Conservation (phyloP, 2,329 filamentous ascomycete genomes). For the Coleophoma cylindrospora region DNA sequence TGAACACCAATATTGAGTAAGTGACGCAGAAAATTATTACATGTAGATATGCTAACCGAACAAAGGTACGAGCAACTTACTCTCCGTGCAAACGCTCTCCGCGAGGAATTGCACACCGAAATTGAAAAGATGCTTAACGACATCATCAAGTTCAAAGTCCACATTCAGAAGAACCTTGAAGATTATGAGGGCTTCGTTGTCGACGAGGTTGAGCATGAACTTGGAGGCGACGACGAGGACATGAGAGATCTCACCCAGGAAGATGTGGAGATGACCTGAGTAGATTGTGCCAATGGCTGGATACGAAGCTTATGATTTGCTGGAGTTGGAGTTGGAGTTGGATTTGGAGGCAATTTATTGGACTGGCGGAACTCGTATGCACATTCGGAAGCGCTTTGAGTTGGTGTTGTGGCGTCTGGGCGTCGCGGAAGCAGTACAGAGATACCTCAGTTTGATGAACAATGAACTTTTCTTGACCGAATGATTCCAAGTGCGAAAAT, state of each 20-base stretch:
- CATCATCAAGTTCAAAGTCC: conserved; percentile 97
- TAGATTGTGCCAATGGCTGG: too few relatives aligned
- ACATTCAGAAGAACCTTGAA: conserved; percentile 87
- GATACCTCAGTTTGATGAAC: not conserved
- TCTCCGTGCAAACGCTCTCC: conserved; percentile 73
- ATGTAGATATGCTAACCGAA: conserved; percentile 10
- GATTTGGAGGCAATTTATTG: too few relatives aligned
- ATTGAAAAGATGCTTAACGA: conserved; percentile 95
- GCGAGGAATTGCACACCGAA: conserved; percentile 97
- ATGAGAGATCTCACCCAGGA: conserved; percentile 44
- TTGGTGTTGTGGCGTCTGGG: too few relatives aligned
- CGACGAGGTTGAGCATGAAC: conserved; percentile 84
- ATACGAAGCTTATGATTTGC: not conserved
- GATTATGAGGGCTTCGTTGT: conserved; percentile 92
- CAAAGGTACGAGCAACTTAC: conserved; percentile 83
- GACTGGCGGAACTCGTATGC: too few relatives aligned
- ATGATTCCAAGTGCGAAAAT: too few relatives aligned
- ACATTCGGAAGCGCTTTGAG: too few relatives aligned
- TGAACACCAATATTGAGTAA: conserved; percentile 93
- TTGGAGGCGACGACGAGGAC: conserved; percentile 55
- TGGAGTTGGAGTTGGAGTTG: not conserved
- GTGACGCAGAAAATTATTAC: conserved; percentile 21
- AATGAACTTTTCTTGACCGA: not conserved
- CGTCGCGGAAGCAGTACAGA: too few relatives aligned
- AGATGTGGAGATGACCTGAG: conserved; percentile 35